Percentiles rank a stretch among this genome's conserved stretches.
phyloP scores from a whole-genome alignment of 768 basidiomycete species.

The Kwoniella dendrophila region DNA sequence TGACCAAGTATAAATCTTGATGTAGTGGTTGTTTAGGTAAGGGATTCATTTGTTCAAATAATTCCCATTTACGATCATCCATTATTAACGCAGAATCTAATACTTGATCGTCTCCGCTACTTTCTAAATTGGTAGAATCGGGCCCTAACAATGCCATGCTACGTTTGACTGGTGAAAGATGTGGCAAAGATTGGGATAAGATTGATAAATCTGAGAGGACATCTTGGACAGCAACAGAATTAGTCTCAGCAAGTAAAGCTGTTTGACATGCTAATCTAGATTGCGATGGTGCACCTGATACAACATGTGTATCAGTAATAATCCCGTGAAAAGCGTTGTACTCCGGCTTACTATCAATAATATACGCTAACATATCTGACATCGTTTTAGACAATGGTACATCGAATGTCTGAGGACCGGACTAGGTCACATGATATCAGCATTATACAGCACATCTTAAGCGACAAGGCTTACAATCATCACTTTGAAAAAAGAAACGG shows the following conservation, averaged over 20 bases:
- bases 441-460: not conserved
- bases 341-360: slow-evolving; percentile 38
- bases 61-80: slow-evolving; percentile 49
- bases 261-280: slow-evolving; percentile 33
- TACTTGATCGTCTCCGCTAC: not conserved
- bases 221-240: slow-evolving; percentile 18
- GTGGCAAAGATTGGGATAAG: slow-evolving; percentile 23
- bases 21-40: slow-evolving; percentile 12
- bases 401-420: slow-evolving; percentile 9
- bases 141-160: slow-evolving; percentile 22
- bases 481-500: slow-evolving; percentile 29
- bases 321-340: not conserved
- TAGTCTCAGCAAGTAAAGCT: slow-evolving; percentile 33
- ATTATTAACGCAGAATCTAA: slow-evolving; percentile 22
- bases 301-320: slow-evolving; percentile 4
- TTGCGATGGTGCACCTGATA: slow-evolving; percentile 32
- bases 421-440: slow-evolving; percentile 6
- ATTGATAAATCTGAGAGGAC: slow-evolving; percentile 13
- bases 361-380: slow-evolving; percentile 36
- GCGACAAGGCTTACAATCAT: slow-evolving; percentile 31
- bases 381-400: not conserved
- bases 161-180: slow-evolving; percentile 28
- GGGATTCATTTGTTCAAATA: slow-evolving; percentile 43
- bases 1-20: slow-evolving; percentile 33
- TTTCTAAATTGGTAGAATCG: slow-evolving; percentile 1